These are phyloP conservation scores for Pythium periplocum DNA, from an alignment of 352 stramenopile genomes.

Conservation along the genomic window DNA sequence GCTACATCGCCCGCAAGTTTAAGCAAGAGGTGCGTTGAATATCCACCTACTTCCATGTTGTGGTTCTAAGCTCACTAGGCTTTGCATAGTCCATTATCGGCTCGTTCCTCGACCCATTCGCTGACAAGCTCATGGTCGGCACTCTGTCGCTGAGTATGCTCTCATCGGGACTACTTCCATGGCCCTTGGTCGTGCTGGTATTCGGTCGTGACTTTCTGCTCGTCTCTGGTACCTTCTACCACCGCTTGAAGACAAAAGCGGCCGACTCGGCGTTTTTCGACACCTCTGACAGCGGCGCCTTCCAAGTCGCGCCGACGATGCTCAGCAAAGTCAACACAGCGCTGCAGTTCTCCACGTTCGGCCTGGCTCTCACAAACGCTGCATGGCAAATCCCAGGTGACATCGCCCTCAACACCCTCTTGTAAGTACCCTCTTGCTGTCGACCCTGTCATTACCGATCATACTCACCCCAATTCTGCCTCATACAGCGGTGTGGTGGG, in stretches of 20 bases:
- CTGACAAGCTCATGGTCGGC: slow-evolving; percentile 76
- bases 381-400: slow-evolving; percentile 63
- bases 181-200: slow-evolving; percentile 57
- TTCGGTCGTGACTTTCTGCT: slow-evolving; percentile 71
- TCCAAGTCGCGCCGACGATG: slow-evolving; percentile 65
- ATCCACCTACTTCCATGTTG: too few relatives aligned
- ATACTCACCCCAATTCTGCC: too few relatives aligned
- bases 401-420: slow-evolving; percentile 46
- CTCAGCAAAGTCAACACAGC: slow-evolving; percentile 81
- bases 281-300: slow-evolving; percentile 60
- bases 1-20: slow-evolving; percentile 69
- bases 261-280: slow-evolving; percentile 71
- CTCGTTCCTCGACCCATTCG: slow-evolving; percentile 78
- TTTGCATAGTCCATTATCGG: slow-evolving; percentile 55
- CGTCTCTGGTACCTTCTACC: slow-evolving; percentile 71
- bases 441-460: too few relatives aligned
- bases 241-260: slow-evolving; percentile 71
- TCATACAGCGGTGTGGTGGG: slow-evolving; percentile 46
- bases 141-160: slow-evolving; percentile 75
- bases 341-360: slow-evolving; percentile 70
- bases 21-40: slow-evolving; percentile 47
- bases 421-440: slow-evolving; percentile 30
- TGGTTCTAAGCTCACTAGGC: too few relatives aligned
- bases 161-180: slow-evolving; percentile 55
- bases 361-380: slow-evolving; percentile 65